Base-by-base conservation (phyloP, 768 basidiomycete genomes). In the Omphalotus guepiniiformis region DNA sequence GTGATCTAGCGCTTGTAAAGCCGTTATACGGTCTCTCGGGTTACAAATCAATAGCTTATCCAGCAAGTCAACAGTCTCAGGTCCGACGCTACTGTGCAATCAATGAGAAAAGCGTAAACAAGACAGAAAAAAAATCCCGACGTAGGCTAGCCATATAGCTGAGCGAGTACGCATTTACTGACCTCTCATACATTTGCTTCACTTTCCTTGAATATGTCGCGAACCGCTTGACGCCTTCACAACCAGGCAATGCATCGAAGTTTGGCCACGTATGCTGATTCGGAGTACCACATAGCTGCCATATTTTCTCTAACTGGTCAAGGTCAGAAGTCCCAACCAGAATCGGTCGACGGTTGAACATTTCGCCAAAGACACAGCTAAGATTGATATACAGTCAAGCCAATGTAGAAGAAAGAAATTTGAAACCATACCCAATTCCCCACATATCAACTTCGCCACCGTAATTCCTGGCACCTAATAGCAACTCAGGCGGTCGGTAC, bases 401-500 rank as follows among this genome's bases (percentile, higher is more conserved):
- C 4, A 26, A 7, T 25, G 16, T 18, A 11, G 11, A 13, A 28
- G 16, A 18, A 37, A 39, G 27, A 45, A 13, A 35, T 13, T 19
- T 40, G 28, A 39, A 45, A 34, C 71, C 82, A 56, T 61, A 94
- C 83, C 95, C 96, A 44, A 98, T 83, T 6, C 95, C 93, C 96
- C 96, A 99, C 58, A 99, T 85, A 64, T 99, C 96, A 35, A 99
- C 86, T 55, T 93, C 91, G 1, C 90, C 88, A 7, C 92, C 92
- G 55, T 99, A 98, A 51, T 88, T 80, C 38, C 84, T 75, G 13
- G 90, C 87, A 32, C 94, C 93, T 12, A 99, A 73, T 11, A 99
- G 72, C 2, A 99, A 71, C 73, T 96, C 93, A 0, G 93, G 93
- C 13, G 93, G 91, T 16, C 93, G 80, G 58, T 96, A 96, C 93